Percentiles rank a stretch among this genome's conserved stretches.
phyloP scores from a whole-genome alignment of 2,329 filamentous ascomycete genomes.

The Seiridium cupressi region DNA sequence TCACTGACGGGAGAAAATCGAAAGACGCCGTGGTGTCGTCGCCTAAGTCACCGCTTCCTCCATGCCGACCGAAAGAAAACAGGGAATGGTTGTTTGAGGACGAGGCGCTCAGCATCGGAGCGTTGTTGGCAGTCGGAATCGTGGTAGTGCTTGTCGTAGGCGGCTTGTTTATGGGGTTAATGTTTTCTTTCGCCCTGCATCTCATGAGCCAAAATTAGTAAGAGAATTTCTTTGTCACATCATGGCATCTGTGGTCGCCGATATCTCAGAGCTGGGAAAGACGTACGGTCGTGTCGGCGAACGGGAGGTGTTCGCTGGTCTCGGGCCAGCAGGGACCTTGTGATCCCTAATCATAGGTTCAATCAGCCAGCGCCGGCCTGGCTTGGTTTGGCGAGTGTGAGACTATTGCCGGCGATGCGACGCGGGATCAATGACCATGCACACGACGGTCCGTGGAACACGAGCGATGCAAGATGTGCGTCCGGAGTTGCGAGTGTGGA shows the following conservation, averaged over 20 bases:
- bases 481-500: too few relatives aligned
- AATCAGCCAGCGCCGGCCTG: constrained; percentile 11
- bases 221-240: neutral
- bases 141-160: constrained; percentile 31
- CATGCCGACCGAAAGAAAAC: constrained; percentile 60
- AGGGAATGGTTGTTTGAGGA: constrained; percentile 61
- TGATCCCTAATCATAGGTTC: constrained; percentile 52
- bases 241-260: neutral
- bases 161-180: constrained; percentile 19
- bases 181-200: constrained; percentile 27
- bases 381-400: neutral
- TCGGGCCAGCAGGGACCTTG: constrained; percentile 56
- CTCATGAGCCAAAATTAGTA: neutral
- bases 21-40: constrained; percentile 53
- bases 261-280: constrained; percentile 8
- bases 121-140: constrained; percentile 37
- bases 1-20: constrained; percentile 88
- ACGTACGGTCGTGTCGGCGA: constrained; percentile 55
- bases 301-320: constrained; percentile 49
- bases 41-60: constrained; percentile 41
- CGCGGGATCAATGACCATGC: neutral
- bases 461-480: neutral
- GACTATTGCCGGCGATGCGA: constrained; percentile 1
- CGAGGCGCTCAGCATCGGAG: constrained; percentile 61
- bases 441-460: neutral